phyloP scores from a whole-genome alignment of 139 green algal genomes.

The Micractinium sp. region DNA sequence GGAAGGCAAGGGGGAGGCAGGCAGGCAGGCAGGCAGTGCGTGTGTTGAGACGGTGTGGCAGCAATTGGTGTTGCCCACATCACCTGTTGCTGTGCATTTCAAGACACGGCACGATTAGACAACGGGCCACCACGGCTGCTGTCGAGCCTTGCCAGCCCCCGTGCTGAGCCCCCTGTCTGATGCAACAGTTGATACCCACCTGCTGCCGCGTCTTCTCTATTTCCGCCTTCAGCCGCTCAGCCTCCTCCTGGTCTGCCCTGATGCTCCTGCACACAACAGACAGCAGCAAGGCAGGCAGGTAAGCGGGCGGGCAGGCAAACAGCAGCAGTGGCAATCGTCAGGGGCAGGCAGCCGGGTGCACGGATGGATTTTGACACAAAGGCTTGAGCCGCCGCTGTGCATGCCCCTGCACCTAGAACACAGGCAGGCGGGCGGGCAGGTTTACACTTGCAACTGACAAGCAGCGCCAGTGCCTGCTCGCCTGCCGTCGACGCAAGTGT shows the following conservation, averaged over 20 bases:
- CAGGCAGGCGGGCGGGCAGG: neutral
- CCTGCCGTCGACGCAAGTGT: neutral
- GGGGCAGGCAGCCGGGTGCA: no score
- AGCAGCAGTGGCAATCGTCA: neutral
- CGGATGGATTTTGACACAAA: no score
- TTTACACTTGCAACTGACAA: neutral
- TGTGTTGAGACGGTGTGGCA: no score
- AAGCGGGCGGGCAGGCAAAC: neutral
- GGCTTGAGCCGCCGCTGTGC: no score
- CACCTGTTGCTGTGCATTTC: neutral
- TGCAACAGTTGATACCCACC: neutral
- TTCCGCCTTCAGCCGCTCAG: conserved; percentile 67
- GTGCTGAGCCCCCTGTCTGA: no score
- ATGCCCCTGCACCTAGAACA: no score
- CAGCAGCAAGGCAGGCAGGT: neutral
- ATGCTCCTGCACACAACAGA: neutral
- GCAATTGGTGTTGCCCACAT: neutral
- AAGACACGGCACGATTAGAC: neutral
- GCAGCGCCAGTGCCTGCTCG: no score
- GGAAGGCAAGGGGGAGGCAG: no score
- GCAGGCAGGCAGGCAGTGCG: no score
- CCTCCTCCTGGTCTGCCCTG: conserved; percentile 73
- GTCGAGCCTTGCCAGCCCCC: no score
- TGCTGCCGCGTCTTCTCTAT: conserved; percentile 41
- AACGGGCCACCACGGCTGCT: no score